Base-by-base conservation (phyloP, 805 yeast genomes). In the Yamadazyma philogaea region DNA sequence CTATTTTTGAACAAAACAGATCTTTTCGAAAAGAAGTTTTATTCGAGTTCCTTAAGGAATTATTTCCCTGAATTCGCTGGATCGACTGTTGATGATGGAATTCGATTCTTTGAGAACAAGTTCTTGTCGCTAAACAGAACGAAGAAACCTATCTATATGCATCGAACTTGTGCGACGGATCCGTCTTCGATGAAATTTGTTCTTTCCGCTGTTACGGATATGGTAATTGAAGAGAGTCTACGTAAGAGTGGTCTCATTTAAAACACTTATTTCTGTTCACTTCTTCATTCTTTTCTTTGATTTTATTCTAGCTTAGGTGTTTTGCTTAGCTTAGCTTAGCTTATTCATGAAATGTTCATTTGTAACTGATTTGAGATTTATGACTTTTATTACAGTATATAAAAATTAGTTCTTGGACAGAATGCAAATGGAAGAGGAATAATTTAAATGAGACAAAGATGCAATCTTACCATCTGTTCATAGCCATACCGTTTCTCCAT, bases 161-260 rank as follows among this genome's bases (percentile, higher is more conserved):
- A 89, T 65, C 70, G 89, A 50, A 93, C 99, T 1, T 89, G 97
- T 66, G 99, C 99, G 0, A 93, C 99, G 0, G 98, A 93, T 60
- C 79, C 95, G 0, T 72, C 78, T 42, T 78, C 89, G 21, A 93
- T 93, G 96, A 77, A 78, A 56, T 91, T 90, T 56, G 96, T 93
- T 14, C 72, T 93, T 43, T 78, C 86, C 3, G 96, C 98, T 0
- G 96, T 89, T 7, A 88, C 97, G 1, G 98, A 93, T 65, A 74
- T 88, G 78, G 78, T 93, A 36, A 78, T 91, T 22, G 91, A 86
- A 58, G 85, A 85, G 54, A 90, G 86, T 57, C 64, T 91, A 60
- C 79, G 82, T 61, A 78, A 76, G 55, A 82, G 88, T 57, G 96
- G 96, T 4, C 67, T 88, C 36, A 73, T 85, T 51, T 85, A 53